Percentiles rank a stretch among this genome's conserved stretches.
phyloP scores from a whole-genome alignment of 1,284 basidiomycete genomes.

The Caloboletus inedulis region DNA sequence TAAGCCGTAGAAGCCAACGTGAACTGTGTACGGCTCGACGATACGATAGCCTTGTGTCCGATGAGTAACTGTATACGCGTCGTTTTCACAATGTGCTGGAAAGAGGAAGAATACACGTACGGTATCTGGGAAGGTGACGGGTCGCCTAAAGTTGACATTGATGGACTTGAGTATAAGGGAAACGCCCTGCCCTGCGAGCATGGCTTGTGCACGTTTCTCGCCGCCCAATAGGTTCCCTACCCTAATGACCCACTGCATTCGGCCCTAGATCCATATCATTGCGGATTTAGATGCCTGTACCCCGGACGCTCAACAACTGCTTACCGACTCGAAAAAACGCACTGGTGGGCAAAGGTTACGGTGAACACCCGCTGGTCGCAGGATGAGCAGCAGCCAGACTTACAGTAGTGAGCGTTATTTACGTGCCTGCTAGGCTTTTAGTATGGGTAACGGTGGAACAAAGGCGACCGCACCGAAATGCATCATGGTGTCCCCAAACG shows the following conservation, averaged over 20 bases:
- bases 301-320: not conserved
- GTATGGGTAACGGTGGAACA: not conserved
- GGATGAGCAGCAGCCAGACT: slow-evolving; percentile 4
- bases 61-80: slow-evolving; percentile 49
- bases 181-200: slow-evolving; percentile 59
- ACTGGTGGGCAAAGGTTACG: slow-evolving; percentile 34
- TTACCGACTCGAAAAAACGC: slow-evolving; percentile 66
- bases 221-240: slow-evolving; percentile 61
- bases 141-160: slow-evolving; percentile 59
- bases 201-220: slow-evolving; percentile 45
- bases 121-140: slow-evolving; percentile 70
- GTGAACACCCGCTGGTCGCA: not conserved
- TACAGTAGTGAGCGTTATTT: slow-evolving; percentile 72
- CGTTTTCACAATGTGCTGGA: slow-evolving; percentile 2
- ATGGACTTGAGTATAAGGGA: slow-evolving; percentile 72
- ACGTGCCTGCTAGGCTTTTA: slow-evolving; percentile 52
- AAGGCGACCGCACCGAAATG: slow-evolving; percentile 57
- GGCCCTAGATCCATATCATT: slow-evolving; percentile 39
- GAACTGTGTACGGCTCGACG: slow-evolving; percentile 43
- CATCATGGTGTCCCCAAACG: slow-evolving; percentile 73
- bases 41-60: slow-evolving; percentile 45
- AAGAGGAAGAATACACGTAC: slow-evolving; percentile 35
- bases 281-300: not conserved
- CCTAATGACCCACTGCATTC: slow-evolving; percentile 60
- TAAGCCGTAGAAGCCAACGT: slow-evolving; percentile 53